These are phyloP conservation scores for Colletotrichum spaethianum DNA, from an alignment of 2,329 filamentous ascomycete species.

Conservation along the genomic window DNA sequence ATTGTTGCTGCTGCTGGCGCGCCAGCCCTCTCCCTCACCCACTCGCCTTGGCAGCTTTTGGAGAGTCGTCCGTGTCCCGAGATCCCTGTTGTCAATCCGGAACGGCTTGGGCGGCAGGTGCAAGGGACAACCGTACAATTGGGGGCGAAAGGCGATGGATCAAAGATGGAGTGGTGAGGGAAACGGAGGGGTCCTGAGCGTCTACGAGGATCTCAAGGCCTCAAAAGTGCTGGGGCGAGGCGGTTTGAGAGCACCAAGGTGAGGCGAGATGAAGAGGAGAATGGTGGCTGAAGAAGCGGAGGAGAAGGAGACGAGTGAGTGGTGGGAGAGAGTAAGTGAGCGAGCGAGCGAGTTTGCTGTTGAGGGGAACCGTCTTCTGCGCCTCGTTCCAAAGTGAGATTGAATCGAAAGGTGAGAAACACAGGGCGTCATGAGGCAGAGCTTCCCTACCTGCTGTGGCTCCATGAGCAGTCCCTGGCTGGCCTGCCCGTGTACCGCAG, in stretches of 20 bases:
- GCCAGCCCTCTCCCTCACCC: not conserved
- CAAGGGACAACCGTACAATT: conserved; percentile 34
- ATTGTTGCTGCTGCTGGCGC: not conserved
- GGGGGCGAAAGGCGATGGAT: conserved; percentile 6
- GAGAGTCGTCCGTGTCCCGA: conserved; percentile 12
- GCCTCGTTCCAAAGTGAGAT: not conserved
- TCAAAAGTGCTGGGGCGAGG: not conserved
- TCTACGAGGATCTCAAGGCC: not conserved
- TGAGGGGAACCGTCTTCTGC: not conserved
- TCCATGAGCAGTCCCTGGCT: not conserved
- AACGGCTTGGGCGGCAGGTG: conserved; percentile 36
- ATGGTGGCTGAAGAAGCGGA: too few species aligned
- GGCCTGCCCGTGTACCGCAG: too few species aligned
- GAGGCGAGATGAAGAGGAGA: not conserved
- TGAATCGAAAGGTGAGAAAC: not conserved
- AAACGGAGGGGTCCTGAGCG: conserved; percentile 9
- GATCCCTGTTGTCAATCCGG: conserved; percentile 40
- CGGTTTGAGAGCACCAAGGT: not conserved
- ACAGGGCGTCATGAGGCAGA: not conserved
- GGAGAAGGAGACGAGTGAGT: too few species aligned
- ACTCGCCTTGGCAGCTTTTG: not conserved
- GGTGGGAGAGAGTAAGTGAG: not conserved
- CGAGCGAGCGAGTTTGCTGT: not conserved
- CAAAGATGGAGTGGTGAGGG: not conserved
- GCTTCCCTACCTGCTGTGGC: not conserved